Evolutionary conservation across 1,284 basidiomycete species (phyloP), one percentile per base, ranked within the genome.

Genomic region (Cryptococcus amylolentus): DNA sequence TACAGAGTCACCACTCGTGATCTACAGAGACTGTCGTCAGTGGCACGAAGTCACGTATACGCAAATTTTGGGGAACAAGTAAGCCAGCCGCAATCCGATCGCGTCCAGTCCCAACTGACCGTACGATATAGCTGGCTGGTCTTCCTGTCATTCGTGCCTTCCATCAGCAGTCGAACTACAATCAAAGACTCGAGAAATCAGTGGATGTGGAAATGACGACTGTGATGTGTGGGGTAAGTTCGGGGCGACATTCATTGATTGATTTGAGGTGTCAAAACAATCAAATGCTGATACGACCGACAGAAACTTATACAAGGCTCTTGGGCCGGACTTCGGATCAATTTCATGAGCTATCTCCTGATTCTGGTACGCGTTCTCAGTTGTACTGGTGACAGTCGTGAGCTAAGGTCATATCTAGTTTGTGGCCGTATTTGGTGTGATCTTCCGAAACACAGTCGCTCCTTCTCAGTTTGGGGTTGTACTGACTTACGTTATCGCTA

Each of bases 381-480:
- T 41, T 42, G 20, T 42, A 10, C 31, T 8, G 40, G 7, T 42
- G 40, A 42, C 14, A 7, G 14, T 42, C 7, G 10, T 35, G 10
- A 35, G 10, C 31, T 35, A 5, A 35, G 3, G 14, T 7, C 8
- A 42, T 13, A 16, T 7, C 2, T 40, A 70, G 68, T 44, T 63
- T 5, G 66, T 76, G 12, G 63, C 55, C 1, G 56, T 73, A 10
- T 71, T 71, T 43, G 74, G 71, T 4, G 66, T 67, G 5, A 56
- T 62, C 9, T 70, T 71, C 57, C 39, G 67, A 28, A 53, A 75
- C n/a, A 55, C 54, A 2, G 67, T 76, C 31, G 55, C 60, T 38
- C 64, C 72, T 5, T 57, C 66, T 9, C 68, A 67, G 46, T 61
- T 75, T 41, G 71, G 70, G 10, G 74, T 76, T 1, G 72, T 73